These are phyloP conservation scores for Colletotrichum orbiculare DNA, from an alignment of 2,329 filamentous ascomycete genomes.

Conservation along the genomic window DNA sequence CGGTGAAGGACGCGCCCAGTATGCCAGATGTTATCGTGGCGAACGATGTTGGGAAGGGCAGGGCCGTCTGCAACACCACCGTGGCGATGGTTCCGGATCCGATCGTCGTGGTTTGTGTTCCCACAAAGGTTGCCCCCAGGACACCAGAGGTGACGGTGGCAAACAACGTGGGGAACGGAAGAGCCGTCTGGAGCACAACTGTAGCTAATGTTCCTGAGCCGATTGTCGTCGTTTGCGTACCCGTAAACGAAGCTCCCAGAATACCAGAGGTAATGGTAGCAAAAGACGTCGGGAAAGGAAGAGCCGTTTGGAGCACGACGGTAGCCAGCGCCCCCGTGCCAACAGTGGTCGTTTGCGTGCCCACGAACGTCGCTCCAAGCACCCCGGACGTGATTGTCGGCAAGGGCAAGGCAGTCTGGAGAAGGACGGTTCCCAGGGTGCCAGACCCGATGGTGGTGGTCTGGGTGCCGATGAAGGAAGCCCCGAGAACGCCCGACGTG, in stretches of 20 bases:
- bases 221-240: constrained; percentile 11
- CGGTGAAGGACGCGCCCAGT: constrained; percentile 5
- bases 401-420: constrained; percentile 11
- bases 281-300: constrained; percentile 2
- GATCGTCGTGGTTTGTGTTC: not conserved
- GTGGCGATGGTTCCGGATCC: constrained; percentile 10
- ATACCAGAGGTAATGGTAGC: constrained; percentile 6
- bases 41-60: constrained; percentile 13
- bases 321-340: constrained; percentile 8
- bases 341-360: constrained; percentile 9
- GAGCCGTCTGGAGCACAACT: not conserved
- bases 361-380: constrained; percentile 7
- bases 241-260: constrained; percentile 3
- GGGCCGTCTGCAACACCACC: constrained; percentile 6
- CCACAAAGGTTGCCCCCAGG: constrained; percentile 1
- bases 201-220: constrained; percentile 1
- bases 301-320: constrained; percentile 16
- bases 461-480: constrained; percentile 10
- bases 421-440: constrained; percentile 5
- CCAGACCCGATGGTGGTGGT: constrained; percentile 8
- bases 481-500: constrained; percentile 4
- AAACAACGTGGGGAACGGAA: not conserved
- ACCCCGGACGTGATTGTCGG: constrained; percentile 10
- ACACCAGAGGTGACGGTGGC: constrained; percentile 2
- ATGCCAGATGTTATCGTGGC: constrained; percentile 13